These are phyloP conservation scores for Dentipellis sp. DNA, from an alignment of 768 basidiomycete genomes.

Conservation along the genomic window DNA sequence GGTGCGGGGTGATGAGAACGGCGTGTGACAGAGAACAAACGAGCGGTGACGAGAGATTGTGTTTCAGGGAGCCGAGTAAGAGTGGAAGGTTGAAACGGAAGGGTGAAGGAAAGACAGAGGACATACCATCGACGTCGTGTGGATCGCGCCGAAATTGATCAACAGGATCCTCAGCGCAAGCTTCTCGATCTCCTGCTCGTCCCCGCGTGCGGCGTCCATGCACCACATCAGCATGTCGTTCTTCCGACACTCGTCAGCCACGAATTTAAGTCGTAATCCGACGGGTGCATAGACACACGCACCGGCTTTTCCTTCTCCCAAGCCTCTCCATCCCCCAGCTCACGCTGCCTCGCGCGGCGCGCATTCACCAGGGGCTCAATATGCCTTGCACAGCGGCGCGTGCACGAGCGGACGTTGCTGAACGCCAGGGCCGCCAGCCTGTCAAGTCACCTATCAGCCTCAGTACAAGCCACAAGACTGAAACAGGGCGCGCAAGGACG, in stretches of 20 bases:
- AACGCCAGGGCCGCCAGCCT: too few relatives aligned
- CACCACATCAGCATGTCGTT: constrained; percentile 34
- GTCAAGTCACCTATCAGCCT: neutral
- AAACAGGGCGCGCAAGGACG: constrained; percentile 4
- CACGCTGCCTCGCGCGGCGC: neutral
- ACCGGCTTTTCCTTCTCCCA: constrained; percentile 4
- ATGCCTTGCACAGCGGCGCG: neutral
- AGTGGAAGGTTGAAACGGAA: too few relatives aligned
- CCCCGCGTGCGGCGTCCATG: constrained; percentile 22
- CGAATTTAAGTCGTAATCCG: too few relatives aligned
- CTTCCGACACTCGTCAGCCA: too few relatives aligned
- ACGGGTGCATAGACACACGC: too few relatives aligned
- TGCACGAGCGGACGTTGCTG: too few relatives aligned
- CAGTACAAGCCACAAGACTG: too few relatives aligned
- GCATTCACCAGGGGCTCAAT: constrained; percentile 1
- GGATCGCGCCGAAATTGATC: constrained; percentile 30
- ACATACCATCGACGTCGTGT: constrained; percentile 25
- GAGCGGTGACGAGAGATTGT: too few relatives aligned
- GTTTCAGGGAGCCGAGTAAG: too few relatives aligned
- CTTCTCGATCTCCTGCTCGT: constrained; percentile 22
- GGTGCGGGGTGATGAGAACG: too few relatives aligned
- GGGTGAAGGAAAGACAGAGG: neutral
- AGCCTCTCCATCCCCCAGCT: neutral
- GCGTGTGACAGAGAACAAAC: too few relatives aligned
- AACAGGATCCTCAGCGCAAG: constrained; percentile 23